These are phyloP conservation scores for Quercus lobata DNA, from an alignment of 331 rosid species.

Conservation along the genomic window DNA sequence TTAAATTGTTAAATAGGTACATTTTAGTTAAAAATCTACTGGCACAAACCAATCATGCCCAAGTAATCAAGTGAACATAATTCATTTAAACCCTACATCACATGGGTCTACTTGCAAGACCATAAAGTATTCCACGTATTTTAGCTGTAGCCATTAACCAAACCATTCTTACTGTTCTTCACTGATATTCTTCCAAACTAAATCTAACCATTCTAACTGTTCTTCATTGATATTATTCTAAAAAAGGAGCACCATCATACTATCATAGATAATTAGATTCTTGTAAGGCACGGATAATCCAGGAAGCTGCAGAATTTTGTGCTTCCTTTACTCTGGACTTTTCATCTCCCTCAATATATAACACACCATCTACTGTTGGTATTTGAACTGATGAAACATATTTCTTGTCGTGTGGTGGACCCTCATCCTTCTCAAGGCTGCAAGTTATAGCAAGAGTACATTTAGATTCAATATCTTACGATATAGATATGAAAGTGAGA, in stretches of 20 bases:
- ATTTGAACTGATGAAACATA: constrained; percentile 42
- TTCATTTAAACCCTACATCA: background rate
- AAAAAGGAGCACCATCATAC: constrained; percentile 5
- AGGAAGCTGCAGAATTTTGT: constrained; percentile 73
- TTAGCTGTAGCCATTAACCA: background rate
- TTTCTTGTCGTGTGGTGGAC: constrained; percentile 52
- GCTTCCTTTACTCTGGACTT: constrained; percentile 48
- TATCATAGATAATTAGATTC: constrained; percentile 29
- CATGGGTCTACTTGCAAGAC: background rate
- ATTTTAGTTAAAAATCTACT: background rate
- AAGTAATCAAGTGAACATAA: background rate
- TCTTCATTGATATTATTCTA: background rate
- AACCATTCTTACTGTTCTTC: background rate
- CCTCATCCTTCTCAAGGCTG: constrained; percentile 53
- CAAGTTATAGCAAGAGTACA: constrained; percentile 8
- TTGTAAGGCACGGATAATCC: constrained; percentile 42
- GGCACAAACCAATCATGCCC: background rate
- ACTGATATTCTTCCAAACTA: background rate
- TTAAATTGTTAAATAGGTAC: background rate
- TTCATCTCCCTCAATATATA: constrained; percentile 44
- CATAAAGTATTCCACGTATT: background rate
- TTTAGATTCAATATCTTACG: constrained; percentile 1
- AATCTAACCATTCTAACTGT: background rate
- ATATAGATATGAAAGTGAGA: background rate
- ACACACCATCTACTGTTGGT: constrained; percentile 12